Conservation (phyloP, 2,329 filamentous ascomycete genomes). For the Cercospora nicotianae region DNA sequence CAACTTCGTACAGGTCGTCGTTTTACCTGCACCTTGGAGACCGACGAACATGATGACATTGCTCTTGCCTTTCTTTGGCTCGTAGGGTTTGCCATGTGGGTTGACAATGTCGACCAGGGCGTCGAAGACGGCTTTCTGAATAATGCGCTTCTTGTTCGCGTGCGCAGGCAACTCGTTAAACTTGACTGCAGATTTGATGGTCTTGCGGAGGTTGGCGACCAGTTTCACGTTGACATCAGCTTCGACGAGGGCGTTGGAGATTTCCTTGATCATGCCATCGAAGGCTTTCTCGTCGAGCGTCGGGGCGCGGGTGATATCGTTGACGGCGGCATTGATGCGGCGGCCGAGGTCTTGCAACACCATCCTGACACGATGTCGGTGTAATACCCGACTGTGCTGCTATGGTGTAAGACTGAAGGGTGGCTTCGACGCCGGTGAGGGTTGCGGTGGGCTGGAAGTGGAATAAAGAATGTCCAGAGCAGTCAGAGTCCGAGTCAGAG, state of each 20-base stretch:
- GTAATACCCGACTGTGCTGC: conserved; percentile 6
- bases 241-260: conserved; percentile 90
- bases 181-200: conserved; percentile 86
- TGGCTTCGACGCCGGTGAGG: conserved; percentile 6
- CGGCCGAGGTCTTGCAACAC: conserved; percentile 98
- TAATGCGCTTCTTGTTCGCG: conserved; percentile 97
- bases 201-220: conserved; percentile 86
- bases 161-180: conserved; percentile 88
- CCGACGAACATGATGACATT: conserved; percentile 99
- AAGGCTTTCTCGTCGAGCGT: conserved; percentile 99
- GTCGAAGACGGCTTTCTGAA: conserved; percentile 97
- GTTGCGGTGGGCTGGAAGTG: not conserved
- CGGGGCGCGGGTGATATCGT: conserved; percentile 84
- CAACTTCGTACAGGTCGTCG: conserved; percentile 95
- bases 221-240: conserved; percentile 97
- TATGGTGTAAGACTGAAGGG: conserved; percentile 3
- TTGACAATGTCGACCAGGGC: conserved; percentile 94
- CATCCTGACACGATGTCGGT: conserved; percentile 56
- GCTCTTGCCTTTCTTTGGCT: conserved; percentile 90
- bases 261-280: conserved; percentile 97
- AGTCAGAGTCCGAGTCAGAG: not conserved
- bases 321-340: conserved; percentile 96
- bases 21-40: conserved; percentile 95
- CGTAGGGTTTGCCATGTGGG: conserved; percentile 91
- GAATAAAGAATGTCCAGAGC: not conserved